Evolutionary conservation across 768 basidiomycete genomes (phyloP).

Genomic region (Pleurotus ostreatus): DNA sequence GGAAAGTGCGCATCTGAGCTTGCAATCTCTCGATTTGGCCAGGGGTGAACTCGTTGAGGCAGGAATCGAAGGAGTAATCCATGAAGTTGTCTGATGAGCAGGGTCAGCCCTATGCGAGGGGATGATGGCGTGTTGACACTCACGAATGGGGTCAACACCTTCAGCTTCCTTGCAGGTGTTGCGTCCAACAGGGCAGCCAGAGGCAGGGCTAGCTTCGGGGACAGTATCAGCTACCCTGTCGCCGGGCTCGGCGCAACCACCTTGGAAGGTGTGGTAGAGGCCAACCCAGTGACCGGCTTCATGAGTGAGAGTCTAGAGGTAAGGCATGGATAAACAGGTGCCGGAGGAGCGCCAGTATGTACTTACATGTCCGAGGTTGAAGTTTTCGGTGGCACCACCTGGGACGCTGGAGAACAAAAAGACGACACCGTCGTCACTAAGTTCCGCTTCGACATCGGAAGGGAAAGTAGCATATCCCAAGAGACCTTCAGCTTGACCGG

Average conservation of each 20-base stretch:
- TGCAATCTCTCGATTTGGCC: conserved; percentile 39
- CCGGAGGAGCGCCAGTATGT: conserved; percentile 1
- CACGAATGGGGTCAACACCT: conserved; percentile 43
- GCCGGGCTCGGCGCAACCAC: conserved; percentile 36
- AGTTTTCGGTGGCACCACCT: conserved; percentile 36
- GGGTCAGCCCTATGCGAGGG: background rate
- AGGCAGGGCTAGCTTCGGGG: conserved; percentile 39
- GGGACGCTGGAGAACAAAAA: conserved; percentile 38
- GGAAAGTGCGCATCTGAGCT: conserved; percentile 41
- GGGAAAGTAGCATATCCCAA: conserved; percentile 57
- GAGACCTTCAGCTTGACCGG: conserved; percentile 35
- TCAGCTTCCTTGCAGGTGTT: conserved; percentile 14
- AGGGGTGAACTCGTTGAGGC: conserved; percentile 45
- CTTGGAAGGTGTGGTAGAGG: conserved; percentile 57
- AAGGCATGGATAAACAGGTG: conserved; percentile 16
- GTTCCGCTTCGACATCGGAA: conserved; percentile 29
- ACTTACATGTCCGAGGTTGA: conserved; percentile 37
- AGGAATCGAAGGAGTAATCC: conserved; percentile 32
- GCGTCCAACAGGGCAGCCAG: conserved; percentile 30
- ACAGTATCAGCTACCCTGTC: conserved; percentile 46
- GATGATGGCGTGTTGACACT: conserved; percentile 10
- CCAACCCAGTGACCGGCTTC: conserved; percentile 63
- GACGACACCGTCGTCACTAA: conserved; percentile 46
- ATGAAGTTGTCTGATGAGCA: conserved; percentile 4
- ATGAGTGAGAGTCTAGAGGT: conserved; percentile 43